Evolutionary conservation across 257 asterid genomes (phyloP).

Genomic region (Schizonepeta tenuifolia): DNA sequence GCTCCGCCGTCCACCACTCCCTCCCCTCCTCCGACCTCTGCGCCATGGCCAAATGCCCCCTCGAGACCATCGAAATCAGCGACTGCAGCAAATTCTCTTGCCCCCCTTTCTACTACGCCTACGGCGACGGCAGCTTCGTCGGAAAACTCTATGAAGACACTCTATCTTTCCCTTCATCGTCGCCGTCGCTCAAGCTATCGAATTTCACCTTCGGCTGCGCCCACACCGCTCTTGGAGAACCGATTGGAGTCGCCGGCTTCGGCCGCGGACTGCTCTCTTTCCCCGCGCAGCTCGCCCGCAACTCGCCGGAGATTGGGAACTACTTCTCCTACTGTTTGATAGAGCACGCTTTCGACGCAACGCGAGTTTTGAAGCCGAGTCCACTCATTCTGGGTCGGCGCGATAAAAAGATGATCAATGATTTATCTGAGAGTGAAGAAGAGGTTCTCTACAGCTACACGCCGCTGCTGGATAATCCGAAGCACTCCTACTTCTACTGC

Average conservation of each 20-base stretch:
- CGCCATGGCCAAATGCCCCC: conserved; percentile 77
- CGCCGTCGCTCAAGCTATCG: conserved; percentile 46
- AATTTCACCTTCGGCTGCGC: conserved; percentile 92
- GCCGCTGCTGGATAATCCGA: conserved; percentile 77
- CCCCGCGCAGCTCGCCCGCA: conserved; percentile 74
- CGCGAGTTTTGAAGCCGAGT: conserved; percentile 54
- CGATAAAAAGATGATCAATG: conserved; percentile 19
- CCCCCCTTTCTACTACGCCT: conserved; percentile 91
- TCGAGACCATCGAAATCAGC: conserved; percentile 67
- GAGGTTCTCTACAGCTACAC: conserved; percentile 58
- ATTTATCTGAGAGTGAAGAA: background rate
- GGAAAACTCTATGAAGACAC: conserved; percentile 60
- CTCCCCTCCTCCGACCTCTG: conserved; percentile 81
- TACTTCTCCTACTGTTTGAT: conserved; percentile 86
- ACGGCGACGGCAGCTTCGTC: conserved; percentile 90
- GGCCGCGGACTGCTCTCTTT: conserved; percentile 84
- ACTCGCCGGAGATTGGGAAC: conserved; percentile 72
- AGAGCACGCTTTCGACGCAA: conserved; percentile 61
- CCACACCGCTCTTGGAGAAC: conserved; percentile 79
- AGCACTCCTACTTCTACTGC: conserved; percentile 69
- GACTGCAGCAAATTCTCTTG: conserved; percentile 61
- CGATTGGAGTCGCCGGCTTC: conserved; percentile 93
- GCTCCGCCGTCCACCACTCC: conserved; percentile 72
- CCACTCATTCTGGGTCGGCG: conserved; percentile 82
- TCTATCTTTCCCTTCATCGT: conserved; percentile 51